phyloP scores from a whole-genome alignment of 2,329 filamentous ascomycete genomes.

The Ascochyta rabiei region DNA sequence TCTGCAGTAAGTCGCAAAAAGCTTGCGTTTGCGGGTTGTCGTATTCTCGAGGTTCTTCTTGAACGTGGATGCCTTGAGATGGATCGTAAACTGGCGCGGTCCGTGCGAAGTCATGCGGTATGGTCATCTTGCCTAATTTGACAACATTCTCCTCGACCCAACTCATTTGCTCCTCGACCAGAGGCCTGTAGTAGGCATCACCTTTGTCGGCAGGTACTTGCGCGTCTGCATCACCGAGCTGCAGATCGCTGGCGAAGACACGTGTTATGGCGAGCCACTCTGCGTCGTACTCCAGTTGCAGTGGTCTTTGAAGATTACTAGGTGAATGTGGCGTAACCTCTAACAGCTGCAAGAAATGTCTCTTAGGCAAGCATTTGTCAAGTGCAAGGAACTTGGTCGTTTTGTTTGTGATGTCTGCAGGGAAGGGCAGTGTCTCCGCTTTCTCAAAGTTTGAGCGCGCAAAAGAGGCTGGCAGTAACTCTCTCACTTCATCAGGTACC shows the following conservation, averaged over 20 bases:
- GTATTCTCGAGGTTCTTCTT: constrained; percentile 76
- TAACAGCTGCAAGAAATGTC: constrained; percentile 81
- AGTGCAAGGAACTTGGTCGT: constrained; percentile 84
- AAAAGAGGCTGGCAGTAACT: constrained; percentile 79
- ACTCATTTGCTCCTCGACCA: constrained; percentile 71
- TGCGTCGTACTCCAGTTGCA: constrained; percentile 78
- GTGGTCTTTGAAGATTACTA: constrained; percentile 52
- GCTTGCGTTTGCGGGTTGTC: constrained; percentile 83
- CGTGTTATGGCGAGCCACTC: constrained; percentile 96
- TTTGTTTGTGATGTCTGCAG: constrained; percentile 75
- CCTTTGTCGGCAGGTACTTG: constrained; percentile 66
- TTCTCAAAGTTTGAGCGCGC: constrained; percentile 39
- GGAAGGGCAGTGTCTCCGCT: constrained; percentile 60
- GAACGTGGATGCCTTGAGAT: constrained; percentile 61
- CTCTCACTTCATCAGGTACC: constrained; percentile 70
- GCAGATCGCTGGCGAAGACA: constrained; percentile 68
- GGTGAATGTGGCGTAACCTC: constrained; percentile 50
- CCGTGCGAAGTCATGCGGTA: constrained; percentile 78
- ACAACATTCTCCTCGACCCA: constrained; percentile 85
- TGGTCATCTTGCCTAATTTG: constrained; percentile 62
- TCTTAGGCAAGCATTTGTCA: constrained; percentile 84
- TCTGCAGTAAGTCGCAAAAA: constrained; percentile 79
- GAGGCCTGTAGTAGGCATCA: constrained; percentile 68
- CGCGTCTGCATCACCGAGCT: constrained; percentile 63
- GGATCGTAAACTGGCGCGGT: constrained; percentile 76